Conservation (phyloP, 2,329 filamentous ascomycete species). For the Malbranchea zuffiana region DNA sequence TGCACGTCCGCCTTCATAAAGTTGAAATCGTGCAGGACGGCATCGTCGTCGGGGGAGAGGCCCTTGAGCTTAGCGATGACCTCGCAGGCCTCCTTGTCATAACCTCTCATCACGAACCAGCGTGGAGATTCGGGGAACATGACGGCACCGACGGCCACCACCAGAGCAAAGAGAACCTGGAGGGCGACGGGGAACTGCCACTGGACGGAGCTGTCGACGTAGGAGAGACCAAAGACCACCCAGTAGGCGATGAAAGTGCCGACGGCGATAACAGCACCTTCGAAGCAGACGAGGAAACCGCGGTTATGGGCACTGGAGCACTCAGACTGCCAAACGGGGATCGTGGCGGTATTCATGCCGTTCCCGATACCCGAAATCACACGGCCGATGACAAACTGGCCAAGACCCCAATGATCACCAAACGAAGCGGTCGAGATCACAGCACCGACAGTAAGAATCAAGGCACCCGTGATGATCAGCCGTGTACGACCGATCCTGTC, state of each 20-base stretch:
- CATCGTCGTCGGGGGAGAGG: constrained; percentile 44
- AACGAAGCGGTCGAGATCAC: constrained; percentile 16
- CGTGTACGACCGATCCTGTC: constrained; percentile 22
- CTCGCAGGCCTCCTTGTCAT: constrained; percentile 34
- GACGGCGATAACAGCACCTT: constrained; percentile 36
- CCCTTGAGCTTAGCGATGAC: constrained; percentile 39
- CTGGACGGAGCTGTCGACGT: constrained; percentile 16
- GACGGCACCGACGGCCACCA: constrained; percentile 30
- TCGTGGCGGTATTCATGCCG: constrained; percentile 41
- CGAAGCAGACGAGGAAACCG: constrained; percentile 47
- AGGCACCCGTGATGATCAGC: constrained; percentile 44
- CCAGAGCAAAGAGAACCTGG: constrained; percentile 37
- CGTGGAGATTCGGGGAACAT: constrained; percentile 27
- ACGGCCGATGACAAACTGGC: constrained; percentile 40
- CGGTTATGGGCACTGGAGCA: constrained; percentile 42
- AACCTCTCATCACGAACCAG: constrained; percentile 22
- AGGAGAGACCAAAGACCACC: constrained; percentile 32
- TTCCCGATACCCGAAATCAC: constrained; percentile 41
- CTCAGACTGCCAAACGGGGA: constrained; percentile 40
- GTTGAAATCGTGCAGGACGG: constrained; percentile 50
- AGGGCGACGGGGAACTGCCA: constrained; percentile 43
- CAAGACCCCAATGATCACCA: constrained; percentile 26
- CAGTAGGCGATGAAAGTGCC: constrained; percentile 39
- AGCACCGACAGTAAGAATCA: constrained; percentile 33
- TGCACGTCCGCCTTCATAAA: constrained; percentile 18